These are phyloP conservation scores for Scheffersomyces cryptocercus DNA, from an alignment of 1,139 yeast genomes.

Conservation along the genomic window DNA sequence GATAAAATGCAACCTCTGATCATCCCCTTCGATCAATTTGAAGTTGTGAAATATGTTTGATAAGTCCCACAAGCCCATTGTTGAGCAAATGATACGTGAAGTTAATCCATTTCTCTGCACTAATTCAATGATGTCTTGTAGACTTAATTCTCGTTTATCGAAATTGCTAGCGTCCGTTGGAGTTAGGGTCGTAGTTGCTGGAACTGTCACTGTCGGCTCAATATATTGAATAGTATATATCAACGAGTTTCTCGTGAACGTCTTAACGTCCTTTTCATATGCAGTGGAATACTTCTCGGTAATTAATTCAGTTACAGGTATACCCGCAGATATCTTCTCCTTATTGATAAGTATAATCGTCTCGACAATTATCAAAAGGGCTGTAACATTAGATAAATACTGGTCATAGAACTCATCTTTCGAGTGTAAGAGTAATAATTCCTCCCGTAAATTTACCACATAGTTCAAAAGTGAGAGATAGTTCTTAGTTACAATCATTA, in stretches of 20 bases:
- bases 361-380: conserved; percentile 20
- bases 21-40: conserved; percentile 10
- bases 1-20: background rate
- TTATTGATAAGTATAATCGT: conserved; percentile 7
- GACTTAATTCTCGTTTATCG: conserved; percentile 6
- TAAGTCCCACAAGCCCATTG: conserved; percentile 37
- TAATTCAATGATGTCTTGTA: conserved; percentile 15
- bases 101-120: conserved; percentile 24
- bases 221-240: conserved; percentile 19
- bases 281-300: conserved; percentile 6
- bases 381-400: conserved; percentile 21
- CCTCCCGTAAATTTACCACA: conserved; percentile 22
- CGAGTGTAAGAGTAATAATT: conserved; percentile 8
- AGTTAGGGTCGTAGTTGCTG: background rate
- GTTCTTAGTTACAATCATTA: conserved; percentile 33
- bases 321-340: conserved; percentile 4
- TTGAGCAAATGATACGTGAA: conserved; percentile 30
- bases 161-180: background rate
- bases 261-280: conserved; percentile 7
- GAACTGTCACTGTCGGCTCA: conserved; percentile 14
- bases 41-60: conserved; percentile 20
- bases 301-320: conserved; percentile 5
- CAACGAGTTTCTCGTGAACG: conserved; percentile 13
- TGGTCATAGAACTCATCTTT: conserved; percentile 6
- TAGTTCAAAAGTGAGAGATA: conserved; percentile 30